Evolutionary conservation across 1,284 basidiomycete genomes (phyloP), one percentile per base, ranked within the genome.

Genomic region (Cryptococcus jaspeensis): DNA sequence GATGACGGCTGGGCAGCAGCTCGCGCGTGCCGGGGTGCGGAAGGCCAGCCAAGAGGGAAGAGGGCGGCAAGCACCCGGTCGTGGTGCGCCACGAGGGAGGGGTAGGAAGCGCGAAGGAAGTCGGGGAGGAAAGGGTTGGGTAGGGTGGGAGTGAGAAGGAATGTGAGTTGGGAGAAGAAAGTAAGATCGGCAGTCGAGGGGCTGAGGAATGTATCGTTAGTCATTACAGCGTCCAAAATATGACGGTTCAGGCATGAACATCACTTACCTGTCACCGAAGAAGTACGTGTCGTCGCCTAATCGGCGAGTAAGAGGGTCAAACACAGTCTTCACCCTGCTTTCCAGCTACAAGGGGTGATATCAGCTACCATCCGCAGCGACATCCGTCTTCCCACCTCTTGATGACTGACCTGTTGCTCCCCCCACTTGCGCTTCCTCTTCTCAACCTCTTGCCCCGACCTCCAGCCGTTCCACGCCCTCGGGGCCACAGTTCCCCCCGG

Each of bases 111-210:
- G 16, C 64, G 61, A 46, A 79, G 66, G 18, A 74, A 57, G 52
- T 74, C 60, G 11, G 73, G 63, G 32, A 79, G 61, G 15, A 78
- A 61, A 0, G 72, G 62, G 20, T 71, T 73, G 0, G 78, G 77
- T n/a, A 75, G 67, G 1, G 59, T 54, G 8, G 73, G 67, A 18
- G 68, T 63, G 44, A 79, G 69, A 20, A 76, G 54, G 49, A 78
- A 67, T 4, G 76, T 63, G n/a, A 78, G 65, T 28, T 76, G 71
- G 8, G 78, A 59, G 43, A 73, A 76, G 22, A 79, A 71, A 22
- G 61, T 60, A 0, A 77, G 59, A 51, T 79, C 78, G 16, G 74
- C 59, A 0, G 75, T 69, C 0, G 69, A 65, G 0, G 76, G 72
- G 22, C 70, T 74, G 61, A n/a, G 6, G 23, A 35, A n/a, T 20